Conservation (phyloP, 352 stramenopile species). For the Pythium oligandrum region DNA sequence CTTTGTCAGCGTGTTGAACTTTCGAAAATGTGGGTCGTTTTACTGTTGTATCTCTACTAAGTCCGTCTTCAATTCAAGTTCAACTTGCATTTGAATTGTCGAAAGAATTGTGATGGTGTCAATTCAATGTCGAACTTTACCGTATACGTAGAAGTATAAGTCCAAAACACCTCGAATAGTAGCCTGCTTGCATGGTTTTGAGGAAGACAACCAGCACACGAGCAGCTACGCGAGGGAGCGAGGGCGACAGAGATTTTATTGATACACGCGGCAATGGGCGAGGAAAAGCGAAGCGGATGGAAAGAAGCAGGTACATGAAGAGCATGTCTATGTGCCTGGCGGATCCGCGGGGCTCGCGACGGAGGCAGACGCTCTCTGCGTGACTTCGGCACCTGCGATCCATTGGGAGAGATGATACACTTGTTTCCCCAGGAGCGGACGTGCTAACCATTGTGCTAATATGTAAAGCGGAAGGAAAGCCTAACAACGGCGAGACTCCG, state of each 20-base stretch:
- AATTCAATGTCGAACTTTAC: background rate
- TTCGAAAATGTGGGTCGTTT: background rate
- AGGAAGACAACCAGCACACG: background rate
- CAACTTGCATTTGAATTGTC: background rate
- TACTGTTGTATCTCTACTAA: slow-evolving; percentile 4
- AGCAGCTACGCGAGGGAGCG: background rate
- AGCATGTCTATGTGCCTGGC: too few species aligned
- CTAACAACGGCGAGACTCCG: slow-evolving; percentile 37
- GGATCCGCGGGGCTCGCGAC: too few species aligned
- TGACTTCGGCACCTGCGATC: too few species aligned
- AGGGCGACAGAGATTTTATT: background rate
- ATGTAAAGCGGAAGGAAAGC: slow-evolving; percentile 7
- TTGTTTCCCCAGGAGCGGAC: background rate
- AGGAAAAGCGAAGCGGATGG: slow-evolving; percentile 37
- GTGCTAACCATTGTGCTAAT: background rate
- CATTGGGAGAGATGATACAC: too few species aligned
- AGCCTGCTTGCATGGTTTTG: background rate
- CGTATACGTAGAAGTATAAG: background rate
- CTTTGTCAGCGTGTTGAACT: slow-evolving; percentile 10
- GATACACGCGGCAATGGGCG: slow-evolving; percentile 25
- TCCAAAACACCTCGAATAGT: background rate
- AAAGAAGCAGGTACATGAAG: slow-evolving; percentile 23
- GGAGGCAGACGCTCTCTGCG: too few species aligned
- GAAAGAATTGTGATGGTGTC: background rate
- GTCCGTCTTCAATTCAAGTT: background rate